Conservation (phyloP, 1,284 basidiomycete genomes). For the Leccinum huronense region DNA sequence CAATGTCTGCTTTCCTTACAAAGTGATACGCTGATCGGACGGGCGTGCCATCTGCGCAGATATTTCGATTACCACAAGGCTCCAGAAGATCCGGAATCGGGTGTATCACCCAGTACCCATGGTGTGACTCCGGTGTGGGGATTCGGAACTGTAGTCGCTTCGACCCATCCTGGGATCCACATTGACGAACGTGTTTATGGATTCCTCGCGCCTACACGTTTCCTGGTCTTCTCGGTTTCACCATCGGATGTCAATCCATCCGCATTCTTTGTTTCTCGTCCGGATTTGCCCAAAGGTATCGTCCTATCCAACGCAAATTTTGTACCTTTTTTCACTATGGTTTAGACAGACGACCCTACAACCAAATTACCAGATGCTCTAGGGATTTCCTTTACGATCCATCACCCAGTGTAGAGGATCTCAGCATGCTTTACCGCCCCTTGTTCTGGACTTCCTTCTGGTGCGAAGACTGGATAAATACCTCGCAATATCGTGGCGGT, state of each 20-base stretch:
- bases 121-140: constrained; percentile 68
- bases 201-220: constrained; percentile 57
- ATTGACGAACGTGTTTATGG: constrained; percentile 61
- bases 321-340: neutral
- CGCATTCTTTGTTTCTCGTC: constrained; percentile 53
- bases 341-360: constrained; percentile 62
- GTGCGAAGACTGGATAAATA: constrained; percentile 64
- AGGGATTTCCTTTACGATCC: constrained; percentile 52
- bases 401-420: constrained; percentile 47
- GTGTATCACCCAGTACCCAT: constrained; percentile 47
- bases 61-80: constrained; percentile 63
- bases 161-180: constrained; percentile 46
- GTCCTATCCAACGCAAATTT: neutral
- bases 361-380: constrained; percentile 58
- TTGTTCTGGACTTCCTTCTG: constrained; percentile 70
- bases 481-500: constrained; percentile 45
- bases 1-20: constrained; percentile 13
- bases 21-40: neutral
- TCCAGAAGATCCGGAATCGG: constrained; percentile 35
- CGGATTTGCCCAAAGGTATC: constrained; percentile 56
- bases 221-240: constrained; percentile 52
- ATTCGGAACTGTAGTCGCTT: constrained; percentile 53
- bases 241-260: constrained; percentile 49
- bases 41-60: constrained; percentile 34
- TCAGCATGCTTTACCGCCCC: constrained; percentile 65